Evolutionary conservation across 225 moss, liverwort and hornwort species (phyloP), one percentile per base, ranked within the genome.

Genomic region (Bryoerythrophyllum caledonicum): DNA sequence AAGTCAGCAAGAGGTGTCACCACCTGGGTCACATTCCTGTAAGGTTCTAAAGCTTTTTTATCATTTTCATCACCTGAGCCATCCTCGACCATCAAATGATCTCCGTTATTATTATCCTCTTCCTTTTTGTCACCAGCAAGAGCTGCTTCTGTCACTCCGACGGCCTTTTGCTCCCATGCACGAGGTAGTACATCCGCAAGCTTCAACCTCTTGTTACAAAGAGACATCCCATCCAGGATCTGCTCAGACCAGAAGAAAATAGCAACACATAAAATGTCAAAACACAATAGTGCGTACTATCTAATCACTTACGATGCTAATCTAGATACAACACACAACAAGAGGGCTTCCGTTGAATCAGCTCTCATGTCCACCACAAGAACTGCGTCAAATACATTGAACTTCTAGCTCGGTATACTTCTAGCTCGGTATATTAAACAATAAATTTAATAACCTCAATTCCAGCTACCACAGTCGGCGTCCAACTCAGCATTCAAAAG

Each of bases 101-200:
- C 78, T 68, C 52, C 79, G 10, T 80, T 70, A 73, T 70, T 68
- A 44, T 66, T 51, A 63, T 80, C 73, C 56, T 61, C 74, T 38
- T 67, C 72, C 40, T 40, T 85, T 65, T 82, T 79, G 28, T 62
- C 77, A 27, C 80, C 89, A 76, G 84, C 85, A 71, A 78, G 80
- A 64, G 78, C 81, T 57, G 49, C 70, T 60, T 82, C 84, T 59
- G 84, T 78, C 46, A 78, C 79, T 20, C 86, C 89, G 20, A 79
- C 71, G 10, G 85, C 85, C 78, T 93, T 91, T 67, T 82, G 90
- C 81, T 99, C 95, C 95, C 93, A 99, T 44, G 89, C 85, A 68
- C 99, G 95, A 66, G 95, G 89, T 55, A 89, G 83, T 26, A 89
- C 91, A 78, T 99, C 99, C 58, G 92, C 89, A 74, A 99, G 89